These are phyloP conservation scores for Gliomastix tumulicola DNA, from an alignment of 2,329 filamentous ascomycete genomes.

Conservation along the genomic window DNA sequence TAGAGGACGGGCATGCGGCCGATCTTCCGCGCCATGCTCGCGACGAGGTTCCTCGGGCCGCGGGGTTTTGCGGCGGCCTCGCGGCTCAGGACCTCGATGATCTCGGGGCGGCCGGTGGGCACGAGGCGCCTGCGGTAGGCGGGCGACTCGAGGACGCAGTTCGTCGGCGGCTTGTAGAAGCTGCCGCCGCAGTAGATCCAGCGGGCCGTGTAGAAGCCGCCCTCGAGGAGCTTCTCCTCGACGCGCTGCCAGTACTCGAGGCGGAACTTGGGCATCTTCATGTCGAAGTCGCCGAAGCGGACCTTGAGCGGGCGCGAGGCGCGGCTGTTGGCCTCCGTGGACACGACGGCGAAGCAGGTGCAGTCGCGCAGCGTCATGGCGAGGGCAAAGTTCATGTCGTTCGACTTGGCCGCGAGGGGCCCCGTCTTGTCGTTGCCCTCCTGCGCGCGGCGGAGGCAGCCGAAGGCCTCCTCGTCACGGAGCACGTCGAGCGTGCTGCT, in stretches of 20 bases:
- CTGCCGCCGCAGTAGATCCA: slow-evolving; percentile 23
- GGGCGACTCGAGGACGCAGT: slow-evolving; percentile 21
- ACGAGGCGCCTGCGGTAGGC: too few species aligned
- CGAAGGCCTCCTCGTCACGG: slow-evolving; percentile 11
- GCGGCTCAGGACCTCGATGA: too few species aligned
- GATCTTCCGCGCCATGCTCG: too few species aligned
- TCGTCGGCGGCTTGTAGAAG: slow-evolving; percentile 26
- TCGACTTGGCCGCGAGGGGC: slow-evolving; percentile 31
- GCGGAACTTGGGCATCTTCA: slow-evolving; percentile 64
- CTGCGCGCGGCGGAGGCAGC: slow-evolving; percentile 23
- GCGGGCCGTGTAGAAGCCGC: slow-evolving; percentile 59
- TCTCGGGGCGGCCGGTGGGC: too few species aligned
- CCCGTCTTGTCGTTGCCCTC: slow-evolving; percentile 34
- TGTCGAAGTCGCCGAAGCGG: slow-evolving; percentile 69
- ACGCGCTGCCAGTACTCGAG: slow-evolving; percentile 59
- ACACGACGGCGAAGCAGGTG: slow-evolving; percentile 64
- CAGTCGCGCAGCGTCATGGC: slow-evolving; percentile 81
- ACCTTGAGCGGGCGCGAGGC: slow-evolving; percentile 34
- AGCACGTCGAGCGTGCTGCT: slow-evolving; percentile 1
- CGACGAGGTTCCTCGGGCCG: too few species aligned
- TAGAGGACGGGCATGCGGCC: too few species aligned
- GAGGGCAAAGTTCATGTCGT: slow-evolving; percentile 46
- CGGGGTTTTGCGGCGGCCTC: too few species aligned
- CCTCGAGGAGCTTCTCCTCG: slow-evolving; percentile 56
- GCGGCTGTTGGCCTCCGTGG: slow-evolving; percentile 13